Percentiles rank a stretch among this genome's conserved stretches.
Evolutionary conservation across 805 yeast species (phyloP).

Genomic region (Wickerhamomyces canadensis): DNA sequence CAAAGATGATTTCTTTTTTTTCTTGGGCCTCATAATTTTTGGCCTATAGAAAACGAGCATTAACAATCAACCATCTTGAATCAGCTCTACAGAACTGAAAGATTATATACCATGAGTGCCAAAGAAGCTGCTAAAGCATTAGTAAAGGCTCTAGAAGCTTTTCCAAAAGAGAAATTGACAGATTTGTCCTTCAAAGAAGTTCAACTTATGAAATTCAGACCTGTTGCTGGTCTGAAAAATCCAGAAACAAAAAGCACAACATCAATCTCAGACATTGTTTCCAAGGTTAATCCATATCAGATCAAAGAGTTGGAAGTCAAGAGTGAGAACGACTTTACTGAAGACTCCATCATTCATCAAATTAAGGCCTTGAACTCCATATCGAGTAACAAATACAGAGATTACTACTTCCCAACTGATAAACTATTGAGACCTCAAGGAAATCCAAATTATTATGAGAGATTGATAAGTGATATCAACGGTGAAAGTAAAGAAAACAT

Average conservation of each 20-base stretch:
- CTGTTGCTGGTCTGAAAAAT: conserved; percentile 43
- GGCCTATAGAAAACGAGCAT: too few relatives aligned
- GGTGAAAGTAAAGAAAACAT: conserved; percentile 68
- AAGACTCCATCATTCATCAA: conserved; percentile 45
- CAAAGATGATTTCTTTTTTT: too few relatives aligned
- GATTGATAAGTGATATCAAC: conserved; percentile 63
- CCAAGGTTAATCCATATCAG: conserved; percentile 41
- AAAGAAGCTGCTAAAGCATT: conserved; percentile 53
- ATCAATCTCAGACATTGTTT: conserved; percentile 34
- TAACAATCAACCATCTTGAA: too few relatives aligned
- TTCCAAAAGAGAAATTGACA: conserved; percentile 65
- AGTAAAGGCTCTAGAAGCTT: conserved; percentile 49
- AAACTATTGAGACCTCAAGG: conserved; percentile 78
- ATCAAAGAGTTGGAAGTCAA: conserved; percentile 37
- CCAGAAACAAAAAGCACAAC: conserved; percentile 34
- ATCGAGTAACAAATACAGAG: conserved; percentile 54
- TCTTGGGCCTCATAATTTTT: too few relatives aligned
- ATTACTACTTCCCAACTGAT: conserved; percentile 58
- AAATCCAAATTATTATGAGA: conserved; percentile 70
- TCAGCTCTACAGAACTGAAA: too few relatives aligned
- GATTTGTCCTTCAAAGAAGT: conserved; percentile 65
- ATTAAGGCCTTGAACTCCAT: conserved; percentile 51
- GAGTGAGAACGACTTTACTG: conserved; percentile 42
- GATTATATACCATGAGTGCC: too few relatives aligned
- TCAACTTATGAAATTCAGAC: conserved; percentile 53